phyloP scores from a whole-genome alignment of 129 eudicot species.

The Artemisia argyi region DNA sequence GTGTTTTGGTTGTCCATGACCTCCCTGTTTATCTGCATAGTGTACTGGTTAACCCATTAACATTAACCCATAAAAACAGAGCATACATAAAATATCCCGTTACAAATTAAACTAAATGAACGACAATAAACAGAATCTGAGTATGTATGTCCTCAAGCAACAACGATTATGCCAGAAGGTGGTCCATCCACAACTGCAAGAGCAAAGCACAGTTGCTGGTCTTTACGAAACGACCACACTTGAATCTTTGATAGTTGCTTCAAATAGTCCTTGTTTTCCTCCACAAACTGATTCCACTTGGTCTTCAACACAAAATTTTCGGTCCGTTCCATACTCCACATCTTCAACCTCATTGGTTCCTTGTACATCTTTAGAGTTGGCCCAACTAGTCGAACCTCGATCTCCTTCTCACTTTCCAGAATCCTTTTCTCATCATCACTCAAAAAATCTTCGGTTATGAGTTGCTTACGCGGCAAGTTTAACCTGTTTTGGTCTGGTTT shows the following conservation, averaged over 20 bases:
- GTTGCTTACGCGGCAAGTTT: too few species aligned
- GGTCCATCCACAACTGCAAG: background rate
- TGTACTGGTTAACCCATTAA: too few species aligned
- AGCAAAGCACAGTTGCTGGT: background rate
- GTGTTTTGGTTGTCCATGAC: too few species aligned
- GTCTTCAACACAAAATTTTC: background rate
- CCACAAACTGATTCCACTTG: background rate
- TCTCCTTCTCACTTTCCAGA: background rate
- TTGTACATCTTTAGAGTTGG: background rate
- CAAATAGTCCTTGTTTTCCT: background rate
- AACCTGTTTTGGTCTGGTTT: too few species aligned
- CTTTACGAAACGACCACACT: background rate
- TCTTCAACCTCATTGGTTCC: background rate
- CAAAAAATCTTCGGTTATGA: too few species aligned
- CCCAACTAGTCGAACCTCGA: background rate
- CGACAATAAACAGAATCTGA: too few species aligned
- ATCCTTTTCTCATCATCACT: too few species aligned
- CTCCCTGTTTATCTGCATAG: too few species aligned
- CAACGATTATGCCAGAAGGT: background rate
- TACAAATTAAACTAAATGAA: too few species aligned
- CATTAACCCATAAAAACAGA: too few species aligned
- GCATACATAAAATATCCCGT: too few species aligned
- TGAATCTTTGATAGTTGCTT: background rate
- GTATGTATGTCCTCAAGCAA: background rate
- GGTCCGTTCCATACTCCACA: background rate